phyloP scores from a whole-genome alignment of 371 early-diverging fungal species.

The Batrachochytrium dendrobatidis region DNA sequence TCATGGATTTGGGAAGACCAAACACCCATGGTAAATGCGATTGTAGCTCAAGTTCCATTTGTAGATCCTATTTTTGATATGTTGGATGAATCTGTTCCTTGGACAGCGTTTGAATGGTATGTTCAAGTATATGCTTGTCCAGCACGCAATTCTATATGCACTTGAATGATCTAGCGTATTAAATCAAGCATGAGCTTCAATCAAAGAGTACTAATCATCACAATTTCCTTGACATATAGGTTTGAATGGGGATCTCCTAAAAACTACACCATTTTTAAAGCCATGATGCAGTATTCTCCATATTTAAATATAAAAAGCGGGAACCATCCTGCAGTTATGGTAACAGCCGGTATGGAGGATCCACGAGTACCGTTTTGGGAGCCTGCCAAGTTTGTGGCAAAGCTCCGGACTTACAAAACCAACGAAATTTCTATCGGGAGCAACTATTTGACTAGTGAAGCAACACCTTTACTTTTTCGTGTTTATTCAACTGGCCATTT shows the following conservation, averaged over 20 bases:
- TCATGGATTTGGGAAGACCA: constrained; percentile 1
- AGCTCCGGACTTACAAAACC: constrained; percentile 31
- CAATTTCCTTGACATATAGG: constrained; percentile 2
- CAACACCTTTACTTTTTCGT: constrained; percentile 32
- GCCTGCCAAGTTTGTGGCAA: constrained; percentile 48
- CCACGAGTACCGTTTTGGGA: constrained; percentile 45
- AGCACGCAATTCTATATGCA: neutral
- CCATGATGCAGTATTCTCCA: constrained; percentile 45
- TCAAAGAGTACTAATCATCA: neutral
- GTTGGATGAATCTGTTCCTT: constrained; percentile 42
- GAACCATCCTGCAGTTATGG: constrained; percentile 32
- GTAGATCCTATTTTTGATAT: constrained; percentile 45
- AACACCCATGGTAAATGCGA: constrained; percentile 18
- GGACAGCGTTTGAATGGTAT: constrained; percentile 49
- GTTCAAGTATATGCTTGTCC: neutral
- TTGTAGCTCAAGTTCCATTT: constrained; percentile 49
- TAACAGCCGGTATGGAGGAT: constrained; percentile 41
- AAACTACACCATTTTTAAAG: constrained; percentile 31
- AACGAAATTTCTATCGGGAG: neutral
- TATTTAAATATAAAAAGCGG: constrained; percentile 32
- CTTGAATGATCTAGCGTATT: no score
- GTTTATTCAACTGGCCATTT: constrained; percentile 37
- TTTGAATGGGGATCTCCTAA: constrained; percentile 49
- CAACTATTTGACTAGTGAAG: neutral
- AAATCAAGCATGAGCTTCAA: neutral